These are phyloP conservation scores for Pichia sporocuriosa DNA, from an alignment of 805 yeast species.

Conservation along the genomic window DNA sequence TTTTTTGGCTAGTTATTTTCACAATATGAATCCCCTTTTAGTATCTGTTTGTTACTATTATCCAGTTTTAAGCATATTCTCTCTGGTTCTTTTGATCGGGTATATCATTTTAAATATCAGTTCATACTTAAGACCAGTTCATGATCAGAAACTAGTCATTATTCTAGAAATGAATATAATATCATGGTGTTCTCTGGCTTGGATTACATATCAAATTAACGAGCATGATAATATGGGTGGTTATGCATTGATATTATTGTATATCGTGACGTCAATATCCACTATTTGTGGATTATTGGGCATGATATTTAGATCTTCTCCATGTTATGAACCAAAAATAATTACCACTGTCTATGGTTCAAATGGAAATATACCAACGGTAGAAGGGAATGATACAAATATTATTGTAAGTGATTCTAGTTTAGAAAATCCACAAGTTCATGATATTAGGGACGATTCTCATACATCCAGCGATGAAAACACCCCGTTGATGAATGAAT, in stretches of 20 bases:
- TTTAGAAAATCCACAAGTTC: constrained; percentile 2
- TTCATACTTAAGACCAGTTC: constrained; percentile 40
- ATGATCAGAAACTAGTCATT: constrained; percentile 53
- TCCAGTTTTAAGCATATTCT: constrained; percentile 43
- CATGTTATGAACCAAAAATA: constrained; percentile 1
- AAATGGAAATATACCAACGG: constrained; percentile 3
- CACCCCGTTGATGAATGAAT: constrained; percentile 12
- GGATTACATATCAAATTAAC: constrained; percentile 43
- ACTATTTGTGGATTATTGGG: constrained; percentile 38
- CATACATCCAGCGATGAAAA: constrained; percentile 3
- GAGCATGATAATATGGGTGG: constrained; percentile 48
- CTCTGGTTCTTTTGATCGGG: constrained; percentile 46
- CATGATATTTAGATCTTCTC: constrained; percentile 2
- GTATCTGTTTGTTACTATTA: constrained; percentile 44
- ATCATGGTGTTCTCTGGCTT: constrained; percentile 51
- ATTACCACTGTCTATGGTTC: background rate
- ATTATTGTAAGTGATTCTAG: constrained; percentile 8
- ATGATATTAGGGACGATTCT: constrained; percentile 8
- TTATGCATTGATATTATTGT: constrained; percentile 41
- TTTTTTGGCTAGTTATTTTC: constrained; percentile 35
- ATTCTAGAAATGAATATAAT: constrained; percentile 47
- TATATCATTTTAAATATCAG: constrained; percentile 47
- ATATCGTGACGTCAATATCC: constrained; percentile 39
- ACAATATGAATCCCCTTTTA: constrained; percentile 39
- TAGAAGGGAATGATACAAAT: background rate